These are phyloP conservation scores for Cladosporium sp. DNA, from an alignment of 2,329 filamentous ascomycete species.

Conservation along the genomic window DNA sequence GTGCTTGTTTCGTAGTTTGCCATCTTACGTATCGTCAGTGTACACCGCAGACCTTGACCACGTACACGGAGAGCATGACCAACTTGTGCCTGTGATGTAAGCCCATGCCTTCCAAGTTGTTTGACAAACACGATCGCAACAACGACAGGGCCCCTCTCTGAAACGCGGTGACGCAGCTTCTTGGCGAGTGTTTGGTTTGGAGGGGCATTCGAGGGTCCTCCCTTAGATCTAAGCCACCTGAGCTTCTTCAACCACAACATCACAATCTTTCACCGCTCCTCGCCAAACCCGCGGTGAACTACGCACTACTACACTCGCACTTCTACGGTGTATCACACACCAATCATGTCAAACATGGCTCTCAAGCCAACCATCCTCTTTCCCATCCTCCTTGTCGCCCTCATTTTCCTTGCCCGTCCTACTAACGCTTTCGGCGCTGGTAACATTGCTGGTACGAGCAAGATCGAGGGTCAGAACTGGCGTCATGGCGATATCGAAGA, in stretches of 20 bases:
- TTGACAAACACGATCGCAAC: neutral
- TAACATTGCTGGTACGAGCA: conserved; percentile 47
- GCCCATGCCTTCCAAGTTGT: neutral
- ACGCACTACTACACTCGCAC: neutral
- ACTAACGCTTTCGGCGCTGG: conserved; percentile 48
- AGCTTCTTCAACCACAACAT: conserved; percentile 4
- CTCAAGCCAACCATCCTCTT: conserved; percentile 22
- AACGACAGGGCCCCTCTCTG: neutral
- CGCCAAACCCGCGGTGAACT: neutral
- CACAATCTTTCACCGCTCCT: conserved; percentile 4
- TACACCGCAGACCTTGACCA: neutral
- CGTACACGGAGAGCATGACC: neutral
- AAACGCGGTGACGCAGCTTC: conserved; percentile 5
- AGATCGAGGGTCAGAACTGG: conserved; percentile 53
- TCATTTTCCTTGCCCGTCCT: conserved; percentile 34
- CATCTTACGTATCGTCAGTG: neutral
- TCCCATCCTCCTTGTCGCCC: conserved; percentile 32
- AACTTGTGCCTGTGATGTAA: neutral
- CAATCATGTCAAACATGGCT: conserved; percentile 12
- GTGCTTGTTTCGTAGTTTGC: neutral
- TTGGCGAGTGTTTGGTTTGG: conserved; percentile 7
- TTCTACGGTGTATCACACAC: neutral
- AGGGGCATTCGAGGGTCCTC: conserved; percentile 16
- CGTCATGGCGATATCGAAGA: conserved; percentile 57
- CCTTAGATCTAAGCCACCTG: neutral